phyloP scores from a whole-genome alignment of 1,139 yeast genomes.

The Yamadazyma diddensiae region DNA sequence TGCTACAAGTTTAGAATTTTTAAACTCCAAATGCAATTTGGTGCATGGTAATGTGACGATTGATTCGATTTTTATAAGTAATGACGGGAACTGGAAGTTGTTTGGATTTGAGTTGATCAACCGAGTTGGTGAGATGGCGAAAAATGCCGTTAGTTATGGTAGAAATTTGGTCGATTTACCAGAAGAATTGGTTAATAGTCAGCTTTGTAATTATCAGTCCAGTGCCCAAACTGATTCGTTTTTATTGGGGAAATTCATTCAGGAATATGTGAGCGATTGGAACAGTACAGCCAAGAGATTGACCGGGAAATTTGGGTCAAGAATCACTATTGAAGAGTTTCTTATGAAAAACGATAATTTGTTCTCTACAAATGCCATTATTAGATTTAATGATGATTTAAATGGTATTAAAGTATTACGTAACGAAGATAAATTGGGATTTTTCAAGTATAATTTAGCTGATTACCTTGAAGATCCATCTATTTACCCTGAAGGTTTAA shows the following conservation, averaged over 20 bases:
- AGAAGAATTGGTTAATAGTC: conserved; percentile 26
- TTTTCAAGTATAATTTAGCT: conserved; percentile 47
- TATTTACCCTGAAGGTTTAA: conserved; percentile 52
- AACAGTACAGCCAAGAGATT: conserved; percentile 18
- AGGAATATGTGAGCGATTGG: conserved; percentile 7
- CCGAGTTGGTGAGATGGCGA: conserved; percentile 48
- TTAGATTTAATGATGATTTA: conserved; percentile 47
- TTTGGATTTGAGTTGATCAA: conserved; percentile 80
- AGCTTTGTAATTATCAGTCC: conserved; percentile 26
- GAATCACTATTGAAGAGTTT: conserved; percentile 52
- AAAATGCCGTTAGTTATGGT: conserved; percentile 15
- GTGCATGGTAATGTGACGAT: conserved; percentile 62
- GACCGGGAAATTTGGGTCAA: conserved; percentile 26
- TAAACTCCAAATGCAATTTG: conserved; percentile 62
- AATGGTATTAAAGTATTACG: conserved; percentile 51
- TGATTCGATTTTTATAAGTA: conserved; percentile 60
- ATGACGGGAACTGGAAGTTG: conserved; percentile 78
- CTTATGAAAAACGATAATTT: conserved; percentile 39
- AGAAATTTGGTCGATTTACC: conserved; percentile 8
- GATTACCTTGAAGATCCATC: conserved; percentile 13
- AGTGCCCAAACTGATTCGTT: conserved; percentile 53
- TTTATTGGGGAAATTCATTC: conserved; percentile 56
- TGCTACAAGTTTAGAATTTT: conserved; percentile 54
- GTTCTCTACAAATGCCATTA: conserved; percentile 42
- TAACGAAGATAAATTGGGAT: conserved; percentile 48